These are phyloP conservation scores for Pichia gijzeniarum DNA, from an alignment of 805 yeast genomes.

Conservation along the genomic window DNA sequence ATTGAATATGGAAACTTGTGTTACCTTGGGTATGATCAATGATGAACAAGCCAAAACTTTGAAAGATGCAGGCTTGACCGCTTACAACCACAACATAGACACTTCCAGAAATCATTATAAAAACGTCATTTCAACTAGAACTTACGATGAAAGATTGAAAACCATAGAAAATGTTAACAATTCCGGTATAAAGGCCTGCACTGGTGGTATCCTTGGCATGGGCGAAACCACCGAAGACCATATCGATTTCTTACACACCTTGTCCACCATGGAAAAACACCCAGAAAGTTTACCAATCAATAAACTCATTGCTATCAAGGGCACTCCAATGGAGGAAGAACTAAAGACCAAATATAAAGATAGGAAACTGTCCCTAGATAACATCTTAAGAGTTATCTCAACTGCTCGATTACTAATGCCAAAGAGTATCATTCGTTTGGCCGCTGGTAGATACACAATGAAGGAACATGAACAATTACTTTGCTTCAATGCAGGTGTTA, in stretches of 20 bases:
- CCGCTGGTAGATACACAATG: slow-evolving; percentile 81
- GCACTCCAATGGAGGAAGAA: slow-evolving; percentile 67
- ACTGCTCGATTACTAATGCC: slow-evolving; percentile 78
- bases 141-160: slow-evolving; percentile 62
- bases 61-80: slow-evolving; percentile 68
- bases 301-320: slow-evolving; percentile 69
- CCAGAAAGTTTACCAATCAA: slow-evolving; percentile 83
- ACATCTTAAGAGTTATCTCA: slow-evolving; percentile 61
- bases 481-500: slow-evolving; percentile 72
- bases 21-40: slow-evolving; percentile 72
- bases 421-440: slow-evolving; percentile 58
- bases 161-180: slow-evolving; percentile 60
- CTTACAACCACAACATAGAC: slow-evolving; percentile 76
- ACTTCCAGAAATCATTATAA: slow-evolving; percentile 75
- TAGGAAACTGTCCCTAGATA: slow-evolving; percentile 50
- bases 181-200: slow-evolving; percentile 59
- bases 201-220: slow-evolving; percentile 75
- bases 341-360: slow-evolving; percentile 30
- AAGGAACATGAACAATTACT: slow-evolving; percentile 67
- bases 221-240: slow-evolving; percentile 73
- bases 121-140: slow-evolving; percentile 61
- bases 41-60: slow-evolving; percentile 54
- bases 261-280: slow-evolving; percentile 62
- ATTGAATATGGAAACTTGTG: slow-evolving; percentile 70
- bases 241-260: slow-evolving; percentile 57